Evolutionary conservation across 148 eudicot genomes (phyloP), one percentile per base, ranked within the genome.

Genomic region (Amaranthus cruentus): DNA sequence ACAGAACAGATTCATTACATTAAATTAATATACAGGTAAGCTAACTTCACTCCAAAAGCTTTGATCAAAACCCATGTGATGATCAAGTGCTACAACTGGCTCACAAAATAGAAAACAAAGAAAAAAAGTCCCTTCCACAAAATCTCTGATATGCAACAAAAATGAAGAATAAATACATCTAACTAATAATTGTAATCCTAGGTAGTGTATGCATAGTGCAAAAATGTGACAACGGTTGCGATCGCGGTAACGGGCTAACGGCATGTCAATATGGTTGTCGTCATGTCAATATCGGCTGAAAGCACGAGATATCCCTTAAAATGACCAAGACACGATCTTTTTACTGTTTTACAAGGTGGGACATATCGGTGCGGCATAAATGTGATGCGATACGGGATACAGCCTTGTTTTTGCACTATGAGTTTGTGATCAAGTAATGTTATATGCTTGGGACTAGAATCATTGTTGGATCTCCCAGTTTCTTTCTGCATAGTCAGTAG

Each of bases 1-100:
- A 80, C 82, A 80, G 79, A 62, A 80, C 72, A 75, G 59, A 59
- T 70, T 70, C 56, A 76, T 71, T 71, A 66, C 72, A 80, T 58
- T 71, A 66, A 68, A 9, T 59, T 65, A 75, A 80, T 80, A n/a
- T 80, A 80, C 82, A 80, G 66, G 60, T 75, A 80, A 51, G 75
- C 76, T 80, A 71, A 71, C 68, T 78, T 66, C 50, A 57, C 43
- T 9, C 74, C 55, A 58, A 66, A 73, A 68, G 76, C 71, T 62
- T 56, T 75, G 68, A 75, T 79, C 82, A 79, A 57, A 56, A 71
- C 72, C 82, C 82, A 75, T 80, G 79, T 71, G 78, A 66, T 72
- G 77, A 70, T 74, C 82, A 78, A 78, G 50, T 74, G 18, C 55
- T 57, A 73, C 51, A 69, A 15, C 63, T 56, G 52, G 51, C 70